These are phyloP conservation scores for Botryosphaeria dothidea DNA, from an alignment of 2,329 filamentous ascomycete genomes.

Conservation along the genomic window DNA sequence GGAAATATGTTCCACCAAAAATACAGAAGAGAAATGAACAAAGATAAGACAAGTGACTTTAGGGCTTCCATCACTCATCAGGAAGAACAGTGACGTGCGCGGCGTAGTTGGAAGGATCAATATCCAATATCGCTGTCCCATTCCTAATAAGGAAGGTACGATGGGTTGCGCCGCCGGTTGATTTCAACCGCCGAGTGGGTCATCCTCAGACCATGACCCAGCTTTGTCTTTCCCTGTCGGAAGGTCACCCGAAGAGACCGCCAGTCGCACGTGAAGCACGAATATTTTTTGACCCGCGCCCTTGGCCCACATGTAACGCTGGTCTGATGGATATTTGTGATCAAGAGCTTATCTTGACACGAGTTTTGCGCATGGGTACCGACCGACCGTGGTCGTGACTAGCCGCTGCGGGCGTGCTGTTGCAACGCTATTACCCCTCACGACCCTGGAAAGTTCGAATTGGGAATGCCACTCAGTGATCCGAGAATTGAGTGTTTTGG, in stretches of 20 bases:
- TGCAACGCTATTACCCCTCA: background rate
- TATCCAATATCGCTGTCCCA: slow-evolving; percentile 13
- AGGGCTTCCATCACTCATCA: background rate
- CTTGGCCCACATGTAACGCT: slow-evolving; percentile 7
- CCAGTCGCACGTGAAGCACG: background rate
- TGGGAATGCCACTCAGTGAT: background rate
- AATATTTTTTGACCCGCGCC: background rate
- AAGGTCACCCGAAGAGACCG: background rate
- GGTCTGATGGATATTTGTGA: background rate
- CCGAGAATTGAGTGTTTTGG: slow-evolving; percentile 1
- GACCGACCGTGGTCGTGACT: slow-evolving; percentile 7
- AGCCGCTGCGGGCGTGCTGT: background rate
- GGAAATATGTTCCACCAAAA: background rate
- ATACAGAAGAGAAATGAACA: background rate
- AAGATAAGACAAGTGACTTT: background rate
- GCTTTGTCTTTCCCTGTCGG: slow-evolving; percentile 4
- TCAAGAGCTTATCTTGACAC: slow-evolving; percentile 13
- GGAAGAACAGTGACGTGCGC: background rate
- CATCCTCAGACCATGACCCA: slow-evolving; percentile 2
- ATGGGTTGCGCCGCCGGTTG: background rate
- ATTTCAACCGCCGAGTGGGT: background rate
- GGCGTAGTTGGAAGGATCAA: slow-evolving; percentile 10
- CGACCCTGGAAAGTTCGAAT: background rate
- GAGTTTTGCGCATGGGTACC: background rate
- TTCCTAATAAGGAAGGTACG: slow-evolving; percentile 13